Evolutionary conservation across 2,329 filamentous ascomycete species (phyloP).

Genomic region (Pyricularia pennisetigena): DNA sequence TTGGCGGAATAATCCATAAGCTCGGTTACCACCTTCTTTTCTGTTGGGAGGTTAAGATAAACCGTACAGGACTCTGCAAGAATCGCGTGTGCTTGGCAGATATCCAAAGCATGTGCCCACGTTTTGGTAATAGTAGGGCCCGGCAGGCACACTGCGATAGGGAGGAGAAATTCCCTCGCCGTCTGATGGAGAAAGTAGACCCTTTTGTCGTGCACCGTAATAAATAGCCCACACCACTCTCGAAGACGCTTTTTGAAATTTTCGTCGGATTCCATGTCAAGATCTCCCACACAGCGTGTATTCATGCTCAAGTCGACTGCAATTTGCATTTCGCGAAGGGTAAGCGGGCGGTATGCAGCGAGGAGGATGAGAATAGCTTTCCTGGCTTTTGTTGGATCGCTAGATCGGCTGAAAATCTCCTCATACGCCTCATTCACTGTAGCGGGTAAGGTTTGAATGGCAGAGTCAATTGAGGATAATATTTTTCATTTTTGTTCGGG

Average conservation of each 20-base stretch:
- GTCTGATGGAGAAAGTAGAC: constrained; percentile 23
- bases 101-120: constrained; percentile 14
- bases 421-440: constrained; percentile 14
- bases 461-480: no score
- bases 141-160: constrained; percentile 6
- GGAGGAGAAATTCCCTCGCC: constrained; percentile 20
- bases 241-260: constrained; percentile 13
- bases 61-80: constrained; percentile 14
- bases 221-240: constrained; percentile 18
- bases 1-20: constrained; percentile 15
- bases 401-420: constrained; percentile 11
- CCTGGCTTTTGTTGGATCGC: constrained; percentile 5
- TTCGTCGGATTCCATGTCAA: constrained; percentile 13
- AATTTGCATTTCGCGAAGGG: constrained; percentile 18
- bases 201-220: constrained; percentile 16
- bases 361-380: constrained; percentile 15
- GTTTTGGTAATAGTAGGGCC: background rate
- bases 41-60: constrained; percentile 10
- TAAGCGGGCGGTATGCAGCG: constrained; percentile 17
- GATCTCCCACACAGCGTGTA: constrained; percentile 3
- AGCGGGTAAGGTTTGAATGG: constrained; percentile 11
- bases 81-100: constrained; percentile 11
- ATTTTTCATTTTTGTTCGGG: no score
- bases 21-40: background rate
- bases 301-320: constrained; percentile 11